A percentile compares a stretch with the other conserved stretches of the same genome.
Conservation (phyloP, 179 eudicot species). For the Dionaea muscipula region DNA sequence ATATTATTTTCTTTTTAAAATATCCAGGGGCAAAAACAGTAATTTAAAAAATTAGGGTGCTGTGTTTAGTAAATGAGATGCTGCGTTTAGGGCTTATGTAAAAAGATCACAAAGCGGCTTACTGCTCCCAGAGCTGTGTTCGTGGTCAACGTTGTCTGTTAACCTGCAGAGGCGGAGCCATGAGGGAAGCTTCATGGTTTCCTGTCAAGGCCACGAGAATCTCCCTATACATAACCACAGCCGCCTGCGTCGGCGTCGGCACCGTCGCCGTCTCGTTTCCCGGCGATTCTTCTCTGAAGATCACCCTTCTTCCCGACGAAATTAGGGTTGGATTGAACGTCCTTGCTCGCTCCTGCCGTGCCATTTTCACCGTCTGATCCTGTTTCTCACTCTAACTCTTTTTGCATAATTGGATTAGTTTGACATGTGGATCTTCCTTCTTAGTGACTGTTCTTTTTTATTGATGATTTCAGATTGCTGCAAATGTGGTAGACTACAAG, state of each 20-base stretch:
- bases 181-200: constrained; percentile 20
- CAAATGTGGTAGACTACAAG: constrained; percentile 58
- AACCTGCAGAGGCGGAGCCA: background rate
- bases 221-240: constrained; percentile 31
- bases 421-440: background rate
- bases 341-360: constrained; percentile 60
- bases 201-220: constrained; percentile 28
- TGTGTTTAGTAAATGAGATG: too few relatives aligned
- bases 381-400: background rate
- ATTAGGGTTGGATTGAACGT: constrained; percentile 29
- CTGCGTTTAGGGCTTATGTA: too few relatives aligned
- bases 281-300: constrained; percentile 11
- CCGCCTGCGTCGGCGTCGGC: constrained; percentile 30
- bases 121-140: too few relatives aligned
- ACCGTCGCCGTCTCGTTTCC: constrained; percentile 14
- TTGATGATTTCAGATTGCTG: constrained; percentile 36
- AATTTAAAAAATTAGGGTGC: too few relatives aligned
- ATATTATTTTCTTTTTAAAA: too few relatives aligned
- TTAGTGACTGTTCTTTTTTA: constrained; percentile 4
- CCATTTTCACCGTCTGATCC: constrained; percentile 49
- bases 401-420: too few relatives aligned
- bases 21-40: too few relatives aligned
- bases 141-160: background rate
- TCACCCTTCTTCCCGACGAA: constrained; percentile 17
- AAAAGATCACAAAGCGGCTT: too few relatives aligned